Evolutionary conservation across 2,329 filamentous ascomycete genomes (phyloP).

Genomic region (Cadophora malorum): DNA sequence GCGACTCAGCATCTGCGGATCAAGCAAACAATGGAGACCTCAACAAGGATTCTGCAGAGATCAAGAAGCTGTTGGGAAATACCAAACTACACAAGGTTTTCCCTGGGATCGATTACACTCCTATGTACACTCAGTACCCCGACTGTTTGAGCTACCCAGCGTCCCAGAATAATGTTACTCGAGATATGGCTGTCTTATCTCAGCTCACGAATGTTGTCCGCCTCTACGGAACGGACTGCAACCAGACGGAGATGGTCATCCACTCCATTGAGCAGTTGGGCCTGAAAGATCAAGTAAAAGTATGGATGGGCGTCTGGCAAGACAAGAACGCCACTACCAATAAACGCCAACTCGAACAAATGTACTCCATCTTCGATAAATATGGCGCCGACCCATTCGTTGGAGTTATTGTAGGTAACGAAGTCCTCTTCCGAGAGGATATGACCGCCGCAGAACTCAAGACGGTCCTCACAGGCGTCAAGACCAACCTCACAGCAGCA

Average conservation of each 20-base stretch:
- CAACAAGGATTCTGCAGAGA: conserved; percentile 75
- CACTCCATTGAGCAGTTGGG: conserved; percentile 79
- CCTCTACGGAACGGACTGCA: conserved; percentile 95
- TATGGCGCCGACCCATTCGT: conserved; percentile 75
- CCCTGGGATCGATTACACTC: conserved; percentile 94
- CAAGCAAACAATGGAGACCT: conserved; percentile 71
- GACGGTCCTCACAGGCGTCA: conserved; percentile 69
- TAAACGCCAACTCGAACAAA: conserved; percentile 77
- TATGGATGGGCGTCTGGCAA: conserved; percentile 96
- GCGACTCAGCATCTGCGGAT: conserved; percentile 65
- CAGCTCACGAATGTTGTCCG: conserved; percentile 89
- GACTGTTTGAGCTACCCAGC: conserved; percentile 78
- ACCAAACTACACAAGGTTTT: conserved; percentile 87
- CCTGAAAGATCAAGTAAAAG: conserved; percentile 75
- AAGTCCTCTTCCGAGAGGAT: conserved; percentile 78
- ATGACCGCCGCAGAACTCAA: conserved; percentile 71
- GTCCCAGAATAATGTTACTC: conserved; percentile 92
- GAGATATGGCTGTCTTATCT: conserved; percentile 87
- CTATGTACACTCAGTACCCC: conserved; percentile 88
- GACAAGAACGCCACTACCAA: conserved; percentile 86
- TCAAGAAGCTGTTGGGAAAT: conserved; percentile 83
- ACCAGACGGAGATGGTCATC: conserved; percentile 93
- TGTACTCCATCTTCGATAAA: conserved; percentile 81
- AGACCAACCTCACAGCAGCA: conserved; percentile 71
- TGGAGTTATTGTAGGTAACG: conserved; percentile 82